Evolutionary conservation across 2,329 filamentous ascomycete genomes (phyloP), one percentile per base, ranked within the genome.

Genomic region (Claviceps sp.): DNA sequence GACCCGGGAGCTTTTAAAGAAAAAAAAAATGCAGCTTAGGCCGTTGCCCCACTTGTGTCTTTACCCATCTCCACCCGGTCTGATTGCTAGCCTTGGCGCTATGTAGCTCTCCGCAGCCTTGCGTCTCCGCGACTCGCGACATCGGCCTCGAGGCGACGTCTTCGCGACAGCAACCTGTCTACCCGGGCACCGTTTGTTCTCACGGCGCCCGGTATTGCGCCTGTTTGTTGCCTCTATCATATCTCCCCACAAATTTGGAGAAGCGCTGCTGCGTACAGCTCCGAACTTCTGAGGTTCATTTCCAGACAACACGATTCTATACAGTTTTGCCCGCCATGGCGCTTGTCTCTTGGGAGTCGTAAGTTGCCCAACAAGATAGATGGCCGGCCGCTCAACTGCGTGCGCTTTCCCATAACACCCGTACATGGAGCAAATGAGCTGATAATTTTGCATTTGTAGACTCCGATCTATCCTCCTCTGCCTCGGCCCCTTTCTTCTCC

Each of bases 401-500:
- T 34, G 16, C 16, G 16, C 20, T n/a, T 22, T 4, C 14, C 36
- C 44, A 5, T 17, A 3, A 22, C 6, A 23, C 14, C 9, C 11
- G n/a, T 22, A 13, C 14, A 26, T n/a, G 3, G 7, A 34, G 29
- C 20, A 42, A 26, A 34, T 17, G n/a, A 29, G 38, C 47, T 49
- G 17, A 44, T 8, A 6, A 4, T 29, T 4, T 11, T 11, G 29
- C 22, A 39, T 4, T 22, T 4, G 16, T 51, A 8, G 75, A 50
- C 69, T 80, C 60, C 76, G 76, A 57, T 74, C 76, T 60, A 68
- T 81, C 56, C 64, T 74, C 60, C 64, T 82, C 61, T 76, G 82
- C 70, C 75, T 90, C 64, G 86, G 83, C 2, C 86, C 87, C 36
- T 73, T 87, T 56, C 71, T 90, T 57, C 66, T 91, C 40, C 84